Conservation (phyloP, 148 eudicot species). For the Silene conica region DNA sequence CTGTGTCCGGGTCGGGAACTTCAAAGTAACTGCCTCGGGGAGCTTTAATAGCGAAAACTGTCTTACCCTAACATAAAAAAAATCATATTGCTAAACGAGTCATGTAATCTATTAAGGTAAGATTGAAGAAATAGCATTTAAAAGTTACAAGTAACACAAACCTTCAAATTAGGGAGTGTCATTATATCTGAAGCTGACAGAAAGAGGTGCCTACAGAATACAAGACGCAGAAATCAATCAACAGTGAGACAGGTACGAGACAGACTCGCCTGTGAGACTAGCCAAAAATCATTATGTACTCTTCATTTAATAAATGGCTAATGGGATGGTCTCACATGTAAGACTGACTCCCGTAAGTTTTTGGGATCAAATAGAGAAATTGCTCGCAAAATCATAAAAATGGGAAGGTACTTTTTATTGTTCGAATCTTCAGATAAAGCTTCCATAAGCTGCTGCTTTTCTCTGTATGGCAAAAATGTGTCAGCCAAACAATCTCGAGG, state of each 20-base stretch:
- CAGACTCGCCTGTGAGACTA: too few species aligned
- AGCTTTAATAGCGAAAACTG: constrained; percentile 21
- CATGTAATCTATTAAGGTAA: neutral
- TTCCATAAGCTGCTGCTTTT: constrained; percentile 18
- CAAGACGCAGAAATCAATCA: neutral
- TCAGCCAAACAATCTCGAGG: neutral
- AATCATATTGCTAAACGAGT: neutral
- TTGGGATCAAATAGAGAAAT: neutral
- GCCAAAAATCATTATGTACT: neutral
- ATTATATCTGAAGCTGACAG: constrained; percentile 23
- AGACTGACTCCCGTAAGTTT: neutral
- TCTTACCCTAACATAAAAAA: constrained; percentile 8
- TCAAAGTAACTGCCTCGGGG: constrained; percentile 21
- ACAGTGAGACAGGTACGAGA: neutral
- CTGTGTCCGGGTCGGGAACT: constrained; percentile 18
- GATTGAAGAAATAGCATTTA: neutral
- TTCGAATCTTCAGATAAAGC: constrained; percentile 17
- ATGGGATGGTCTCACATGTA: neutral
- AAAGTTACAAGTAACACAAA: neutral
- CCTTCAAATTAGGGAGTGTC: constrained; percentile 20
- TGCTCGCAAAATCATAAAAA: neutral
- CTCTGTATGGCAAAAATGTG: constrained; percentile 10
- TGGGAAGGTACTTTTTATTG: constrained; percentile 11
- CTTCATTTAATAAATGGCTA: neutral
- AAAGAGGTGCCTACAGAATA: constrained; percentile 17